A percentile compares a stretch with the other conserved stretches of the same genome.
phyloP scores from a whole-genome alignment of 1,139 yeast species.

The Zygosaccharomyces pseudobailii region DNA sequence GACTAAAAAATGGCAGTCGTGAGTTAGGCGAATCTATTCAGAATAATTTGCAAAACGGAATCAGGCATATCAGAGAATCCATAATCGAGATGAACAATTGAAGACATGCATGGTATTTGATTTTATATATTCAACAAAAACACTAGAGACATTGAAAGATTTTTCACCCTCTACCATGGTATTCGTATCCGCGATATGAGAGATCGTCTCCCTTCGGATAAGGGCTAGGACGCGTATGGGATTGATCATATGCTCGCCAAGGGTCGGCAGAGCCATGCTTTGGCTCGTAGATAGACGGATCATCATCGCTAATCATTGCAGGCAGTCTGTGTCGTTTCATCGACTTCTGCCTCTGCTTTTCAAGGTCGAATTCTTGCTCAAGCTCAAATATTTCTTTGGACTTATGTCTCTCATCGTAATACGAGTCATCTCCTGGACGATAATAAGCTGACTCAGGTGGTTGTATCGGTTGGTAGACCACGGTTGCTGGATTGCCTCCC shows the following conservation, averaged over 20 bases:
- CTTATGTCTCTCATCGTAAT: conserved; percentile 20
- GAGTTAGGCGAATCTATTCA: conserved; percentile 7
- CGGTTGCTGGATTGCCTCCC: conserved; percentile 20
- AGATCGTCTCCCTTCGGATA: conserved; percentile 13
- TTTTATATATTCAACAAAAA: background rate
- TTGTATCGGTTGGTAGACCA: conserved; percentile 31
- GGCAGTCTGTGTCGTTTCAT: conserved; percentile 4
- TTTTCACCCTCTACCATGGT: conserved; percentile 1
- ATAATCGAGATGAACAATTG: conserved; percentile 8
- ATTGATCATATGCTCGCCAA: conserved; percentile 9
- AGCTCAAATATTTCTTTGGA: conserved; percentile 25
- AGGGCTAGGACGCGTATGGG: conserved; percentile 8
- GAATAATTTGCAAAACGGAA: conserved; percentile 11
- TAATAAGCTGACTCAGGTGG: conserved; percentile 27
- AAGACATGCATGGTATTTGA: background rate
- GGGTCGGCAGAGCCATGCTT: conserved; percentile 5
- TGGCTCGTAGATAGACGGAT: conserved; percentile 8
- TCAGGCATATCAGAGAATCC: conserved; percentile 12
- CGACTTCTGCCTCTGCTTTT: conserved; percentile 25
- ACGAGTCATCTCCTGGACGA: conserved; percentile 15
- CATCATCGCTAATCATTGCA: conserved; percentile 8
- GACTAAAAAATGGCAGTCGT: conserved; percentile 11
- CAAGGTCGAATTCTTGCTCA: conserved; percentile 33
- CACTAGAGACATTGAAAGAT: background rate
- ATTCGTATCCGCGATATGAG: conserved; percentile 11